Conservation (phyloP, 1,139 yeast species). For the Meyerozyma elateridarum region DNA sequence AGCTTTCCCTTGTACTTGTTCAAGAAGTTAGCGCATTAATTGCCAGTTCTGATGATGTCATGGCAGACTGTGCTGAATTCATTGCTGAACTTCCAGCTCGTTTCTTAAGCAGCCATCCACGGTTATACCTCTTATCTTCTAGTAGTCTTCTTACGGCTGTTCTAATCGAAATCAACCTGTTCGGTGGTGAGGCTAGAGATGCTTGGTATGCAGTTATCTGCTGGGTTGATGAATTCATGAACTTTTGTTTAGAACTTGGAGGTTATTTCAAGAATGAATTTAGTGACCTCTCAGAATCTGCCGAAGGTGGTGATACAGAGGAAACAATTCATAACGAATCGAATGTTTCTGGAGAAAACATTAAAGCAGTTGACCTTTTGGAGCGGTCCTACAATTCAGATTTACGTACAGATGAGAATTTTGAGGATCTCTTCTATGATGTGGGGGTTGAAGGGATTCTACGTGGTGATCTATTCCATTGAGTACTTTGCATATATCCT, state of each 20-base stretch:
- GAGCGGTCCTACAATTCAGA: not conserved
- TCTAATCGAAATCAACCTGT: conserved; percentile 57
- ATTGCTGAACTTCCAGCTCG: conserved; percentile 42
- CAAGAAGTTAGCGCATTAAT: conserved; percentile 40
- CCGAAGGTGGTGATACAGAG: not conserved
- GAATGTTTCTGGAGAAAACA: conserved; percentile 1
- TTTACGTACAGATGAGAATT: conserved; percentile 1
- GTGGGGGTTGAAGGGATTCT: conserved; percentile 2
- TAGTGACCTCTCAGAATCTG: not conserved
- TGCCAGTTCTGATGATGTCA: conserved; percentile 9
- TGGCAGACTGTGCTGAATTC: conserved; percentile 20
- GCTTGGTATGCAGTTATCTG: conserved; percentile 78
- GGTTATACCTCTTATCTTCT: conserved; percentile 51
- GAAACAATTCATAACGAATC: not conserved
- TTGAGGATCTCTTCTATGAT: conserved; percentile 2
- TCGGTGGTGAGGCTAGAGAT: conserved; percentile 60
- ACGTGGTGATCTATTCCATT: not conserved
- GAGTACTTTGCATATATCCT: no score
- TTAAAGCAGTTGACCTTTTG: conserved; percentile 1
- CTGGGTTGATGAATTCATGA: conserved; percentile 62
- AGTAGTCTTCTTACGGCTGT: conserved; percentile 59
- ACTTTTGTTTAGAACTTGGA: conserved; percentile 3
- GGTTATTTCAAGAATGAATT: conserved; percentile 2
- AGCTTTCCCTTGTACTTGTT: conserved; percentile 35
- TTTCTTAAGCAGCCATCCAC: conserved; percentile 47